Evolutionary conservation across 768 basidiomycete species (phyloP).

Genomic region (Suillus paluster): DNA sequence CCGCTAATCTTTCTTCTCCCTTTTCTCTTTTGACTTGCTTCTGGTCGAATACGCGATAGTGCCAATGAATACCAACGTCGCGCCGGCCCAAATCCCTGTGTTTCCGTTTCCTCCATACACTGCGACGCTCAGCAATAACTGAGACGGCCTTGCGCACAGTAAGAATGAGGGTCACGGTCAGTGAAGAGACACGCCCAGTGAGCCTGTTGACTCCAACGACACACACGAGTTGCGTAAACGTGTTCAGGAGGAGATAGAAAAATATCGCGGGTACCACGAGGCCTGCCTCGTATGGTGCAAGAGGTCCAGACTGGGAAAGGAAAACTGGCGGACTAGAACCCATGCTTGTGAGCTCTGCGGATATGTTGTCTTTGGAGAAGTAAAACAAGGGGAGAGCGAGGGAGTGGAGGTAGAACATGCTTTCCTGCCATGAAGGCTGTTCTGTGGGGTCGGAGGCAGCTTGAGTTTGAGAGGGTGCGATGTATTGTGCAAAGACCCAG

Average conservation of each 20-base stretch:
- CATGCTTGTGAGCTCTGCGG: slow-evolving; percentile 22
- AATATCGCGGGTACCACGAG: slow-evolving; percentile 59
- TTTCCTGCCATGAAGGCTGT: slow-evolving; percentile 77
- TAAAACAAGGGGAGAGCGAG: slow-evolving; percentile 80
- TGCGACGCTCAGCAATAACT: slow-evolving; percentile 69
- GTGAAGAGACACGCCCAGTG: slow-evolving; percentile 72
- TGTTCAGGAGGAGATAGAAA: slow-evolving; percentile 72
- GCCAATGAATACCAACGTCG: slow-evolving; percentile 68
- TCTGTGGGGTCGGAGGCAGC: slow-evolving; percentile 19
- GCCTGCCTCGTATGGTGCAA: slow-evolving; percentile 31
- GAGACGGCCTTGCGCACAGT: slow-evolving; percentile 84
- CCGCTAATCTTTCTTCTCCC: slow-evolving; percentile 31
- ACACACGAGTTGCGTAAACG: slow-evolving; percentile 84
- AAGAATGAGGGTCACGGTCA: slow-evolving; percentile 80
- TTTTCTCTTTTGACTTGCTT: slow-evolving; percentile 13
- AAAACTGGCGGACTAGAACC: slow-evolving; percentile 16
- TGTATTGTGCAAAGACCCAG: slow-evolving; percentile 64
- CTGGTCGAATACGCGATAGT: slow-evolving; percentile 66
- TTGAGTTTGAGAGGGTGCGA: slow-evolving; percentile 31
- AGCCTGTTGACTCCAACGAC: slow-evolving; percentile 87
- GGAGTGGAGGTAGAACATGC: slow-evolving; percentile 90
- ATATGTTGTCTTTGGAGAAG: slow-evolving; percentile 58
- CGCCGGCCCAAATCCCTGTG: slow-evolving; percentile 69
- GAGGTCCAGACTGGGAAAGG: slow-evolving; percentile 14
- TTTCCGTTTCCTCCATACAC: slow-evolving; percentile 46